Base-by-base conservation (phyloP, 164 flowering plant genomes). In the Chimonanthus salicifolius region DNA sequence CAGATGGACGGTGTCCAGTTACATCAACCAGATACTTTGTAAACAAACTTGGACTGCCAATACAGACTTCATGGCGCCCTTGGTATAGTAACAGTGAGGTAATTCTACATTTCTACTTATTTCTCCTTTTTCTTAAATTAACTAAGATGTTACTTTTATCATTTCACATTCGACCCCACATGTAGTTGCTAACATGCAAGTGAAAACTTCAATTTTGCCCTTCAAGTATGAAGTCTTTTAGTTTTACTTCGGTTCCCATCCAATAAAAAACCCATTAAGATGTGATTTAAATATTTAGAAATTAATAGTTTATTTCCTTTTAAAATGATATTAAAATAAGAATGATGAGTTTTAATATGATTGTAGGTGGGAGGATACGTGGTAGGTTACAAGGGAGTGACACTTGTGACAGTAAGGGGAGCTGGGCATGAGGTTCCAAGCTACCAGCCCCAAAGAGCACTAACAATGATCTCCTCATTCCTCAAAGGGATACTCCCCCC, bases 361-460 rank as follows among this genome's bases (percentile, higher is more conserved):
- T 44, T 44, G 68, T 48, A 86, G 88, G 86, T 84, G 49, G 88
- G 83, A 43, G 88, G 85, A 7, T 86, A 84, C 58, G 81, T 70
- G 0, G 84, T 77, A 10, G 81, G 44, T 71, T 86, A 86, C 33
- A 18, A 77, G 73, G 77, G 78, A 44, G 21, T 86, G 71, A 78
- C 85, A 66, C 82, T 87, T 46, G 84, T 76, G 62, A 87, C 87
- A 4, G 71, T 87, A 45, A 81, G 87, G 72, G 89, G 84, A 62
- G 78, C 88, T 4, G 87, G 87, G 13, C 88, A 80, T 54, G 50
- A 66, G 33, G 87, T 82, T 63, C 85, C 88, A 4, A 84, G 83
- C n/a, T 78, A 81, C 58, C 84, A 84, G 50, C 85, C 87, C 7
- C 78, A 66, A 8, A 71, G 83, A 16, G 80, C 83, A 16, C 80